phyloP scores from a whole-genome alignment of 768 basidiomycete species.

The Boletus insuetus region DNA sequence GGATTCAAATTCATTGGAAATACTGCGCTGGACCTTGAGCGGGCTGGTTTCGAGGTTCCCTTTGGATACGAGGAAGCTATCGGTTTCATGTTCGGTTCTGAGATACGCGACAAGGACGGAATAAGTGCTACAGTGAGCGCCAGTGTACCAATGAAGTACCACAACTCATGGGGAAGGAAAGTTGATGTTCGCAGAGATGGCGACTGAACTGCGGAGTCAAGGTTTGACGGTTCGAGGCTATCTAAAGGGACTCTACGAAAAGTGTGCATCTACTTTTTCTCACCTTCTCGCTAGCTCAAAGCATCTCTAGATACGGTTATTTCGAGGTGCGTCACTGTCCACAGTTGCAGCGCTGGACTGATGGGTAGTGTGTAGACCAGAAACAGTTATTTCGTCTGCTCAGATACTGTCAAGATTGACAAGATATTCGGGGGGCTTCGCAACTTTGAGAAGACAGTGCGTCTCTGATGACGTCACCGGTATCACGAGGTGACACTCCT shows the following conservation, averaged over 20 bases:
- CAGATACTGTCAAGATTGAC: slow-evolving; percentile 62
- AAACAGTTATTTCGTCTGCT: slow-evolving; percentile 81
- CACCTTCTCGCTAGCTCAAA: background rate
- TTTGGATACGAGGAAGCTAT: slow-evolving; percentile 94
- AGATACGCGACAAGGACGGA: slow-evolving; percentile 86
- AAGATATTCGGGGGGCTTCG: slow-evolving; percentile 68
- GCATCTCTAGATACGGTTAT: slow-evolving; percentile 60
- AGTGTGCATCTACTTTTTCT: slow-evolving; percentile 37
- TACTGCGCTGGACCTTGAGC: slow-evolving; percentile 62
- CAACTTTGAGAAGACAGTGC: slow-evolving; percentile 44
- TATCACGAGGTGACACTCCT: background rate
- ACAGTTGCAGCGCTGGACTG: background rate
- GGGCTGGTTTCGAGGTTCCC: slow-evolving; percentile 64
- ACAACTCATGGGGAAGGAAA: slow-evolving; percentile 25
- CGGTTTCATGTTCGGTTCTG: slow-evolving; percentile 82
- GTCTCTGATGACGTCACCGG: slow-evolving; percentile 1
- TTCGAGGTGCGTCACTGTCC: slow-evolving; percentile 51
- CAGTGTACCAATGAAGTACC: background rate
- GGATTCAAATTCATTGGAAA: slow-evolving; percentile 94
- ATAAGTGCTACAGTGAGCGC: slow-evolving; percentile 69
- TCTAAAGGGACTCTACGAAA: slow-evolving; percentile 60
- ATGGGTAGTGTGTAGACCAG: slow-evolving; percentile 48
- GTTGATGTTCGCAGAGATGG: slow-evolving; percentile 72
- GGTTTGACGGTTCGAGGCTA: slow-evolving; percentile 56
- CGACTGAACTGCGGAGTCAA: slow-evolving; percentile 43